Evolutionary conservation across 1,284 basidiomycete species (phyloP).

Genomic region (Anthracocystis walkeri): DNA sequence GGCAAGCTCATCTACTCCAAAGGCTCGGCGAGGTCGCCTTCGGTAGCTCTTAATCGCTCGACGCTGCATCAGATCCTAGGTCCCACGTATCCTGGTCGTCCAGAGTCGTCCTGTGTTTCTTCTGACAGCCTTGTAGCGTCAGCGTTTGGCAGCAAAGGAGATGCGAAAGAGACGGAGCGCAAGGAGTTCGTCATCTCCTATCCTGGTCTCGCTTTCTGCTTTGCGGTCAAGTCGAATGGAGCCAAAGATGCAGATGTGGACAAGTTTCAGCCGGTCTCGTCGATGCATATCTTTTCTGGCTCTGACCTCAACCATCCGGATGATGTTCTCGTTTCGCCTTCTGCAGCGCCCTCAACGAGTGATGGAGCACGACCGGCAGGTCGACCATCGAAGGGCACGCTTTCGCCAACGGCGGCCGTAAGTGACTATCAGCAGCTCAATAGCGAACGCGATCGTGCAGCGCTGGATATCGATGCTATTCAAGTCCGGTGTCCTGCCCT

Average conservation of each 20-base stretch:
- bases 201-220: conserved; percentile 50
- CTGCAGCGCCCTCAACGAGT: background rate
- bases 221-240: conserved; percentile 21
- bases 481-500: conserved; percentile 31
- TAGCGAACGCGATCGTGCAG: conserved; percentile 40
- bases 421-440: conserved; percentile 30
- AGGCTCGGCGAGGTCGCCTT: conserved; percentile 10
- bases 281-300: conserved; percentile 48
- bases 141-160: conserved; percentile 2
- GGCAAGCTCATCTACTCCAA: conserved; percentile 40
- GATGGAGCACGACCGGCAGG: conserved; percentile 2
- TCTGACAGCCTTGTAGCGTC: conserved; percentile 12
- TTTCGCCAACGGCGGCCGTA: conserved; percentile 29
- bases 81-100: conserved; percentile 48
- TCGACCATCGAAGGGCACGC: conserved; percentile 27
- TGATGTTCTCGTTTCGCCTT: conserved; percentile 34
- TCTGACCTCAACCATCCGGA: conserved; percentile 32
- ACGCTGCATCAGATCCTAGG: conserved; percentile 49
- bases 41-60: conserved; percentile 43
- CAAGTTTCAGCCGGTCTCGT: conserved; percentile 45
- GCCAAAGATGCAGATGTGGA: conserved; percentile 28
- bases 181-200: conserved; percentile 46
- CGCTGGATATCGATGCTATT: conserved; percentile 41
- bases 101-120: conserved; percentile 12
- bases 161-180: background rate